These are phyloP conservation scores for Byssochlamys sp. DNA, from an alignment of 2,329 filamentous ascomycete genomes.

Conservation along the genomic window DNA sequence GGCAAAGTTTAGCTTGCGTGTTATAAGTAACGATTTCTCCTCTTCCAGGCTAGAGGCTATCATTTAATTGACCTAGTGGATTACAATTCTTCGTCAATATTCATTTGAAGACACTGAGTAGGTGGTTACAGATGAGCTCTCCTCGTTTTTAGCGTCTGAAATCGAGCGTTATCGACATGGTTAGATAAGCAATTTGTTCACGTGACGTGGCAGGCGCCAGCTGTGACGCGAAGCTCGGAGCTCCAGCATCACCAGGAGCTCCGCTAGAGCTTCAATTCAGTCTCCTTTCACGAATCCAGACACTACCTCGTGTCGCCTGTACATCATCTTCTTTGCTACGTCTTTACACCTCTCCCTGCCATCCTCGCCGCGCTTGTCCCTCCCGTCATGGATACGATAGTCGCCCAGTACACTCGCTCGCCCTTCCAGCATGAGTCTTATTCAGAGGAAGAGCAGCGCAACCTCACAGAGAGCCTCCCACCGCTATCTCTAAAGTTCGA, in stretches of 20 bases:
- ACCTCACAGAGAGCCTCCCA: constrained; percentile 60
- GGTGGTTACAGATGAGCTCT: too few relatives aligned
- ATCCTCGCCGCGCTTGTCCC: constrained; percentile 1
- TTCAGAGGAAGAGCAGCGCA: constrained; percentile 62
- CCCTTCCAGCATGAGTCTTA: constrained; percentile 64
- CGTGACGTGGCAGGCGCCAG: constrained; percentile 23
- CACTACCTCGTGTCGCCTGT: not conserved
- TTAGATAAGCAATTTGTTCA: constrained; percentile 6
- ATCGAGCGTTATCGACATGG: not conserved
- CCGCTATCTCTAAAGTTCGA: constrained; percentile 85
- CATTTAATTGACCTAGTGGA: not conserved
- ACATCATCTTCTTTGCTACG: constrained; percentile 6
- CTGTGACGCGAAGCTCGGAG: constrained; percentile 25
- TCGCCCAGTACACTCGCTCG: constrained; percentile 80
- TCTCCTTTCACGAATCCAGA: not conserved
- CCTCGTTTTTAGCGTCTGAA: not conserved
- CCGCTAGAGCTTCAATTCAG: constrained; percentile 10
- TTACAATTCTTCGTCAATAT: not conserved
- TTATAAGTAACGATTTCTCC: not conserved
- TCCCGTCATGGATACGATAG: constrained; percentile 73
- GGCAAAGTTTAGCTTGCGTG: not conserved
- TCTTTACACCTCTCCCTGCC: constrained; percentile 5
- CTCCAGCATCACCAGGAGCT: constrained; percentile 20
- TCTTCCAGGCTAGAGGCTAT: not conserved
- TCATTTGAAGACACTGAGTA: not conserved